Base-by-base conservation (phyloP, 2,329 filamentous ascomycete genomes). In the Colletotrichum sidae region DNA sequence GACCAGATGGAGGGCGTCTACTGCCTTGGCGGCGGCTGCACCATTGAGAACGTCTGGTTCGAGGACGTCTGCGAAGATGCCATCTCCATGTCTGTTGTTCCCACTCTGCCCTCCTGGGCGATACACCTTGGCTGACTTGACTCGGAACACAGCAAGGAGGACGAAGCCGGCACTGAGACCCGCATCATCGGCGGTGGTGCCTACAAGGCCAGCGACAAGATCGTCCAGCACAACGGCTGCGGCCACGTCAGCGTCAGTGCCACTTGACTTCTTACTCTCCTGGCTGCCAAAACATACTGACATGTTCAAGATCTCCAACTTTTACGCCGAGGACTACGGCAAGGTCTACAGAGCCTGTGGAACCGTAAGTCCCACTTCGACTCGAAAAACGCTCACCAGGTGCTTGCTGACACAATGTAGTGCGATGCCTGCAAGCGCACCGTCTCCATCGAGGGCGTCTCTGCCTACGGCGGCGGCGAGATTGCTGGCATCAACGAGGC, bases 181-280 rank as follows among this genome's bases (percentile, higher is more conserved):
- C 55, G 46, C 12, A 79, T 83, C 55, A 68, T 68, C 37, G 66
- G 66, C 13, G 82, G 81, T 25, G 81, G 81, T 44, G 81, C 82
- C 0, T 79, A 77, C 49, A 73, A 80, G 25, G 81, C 81, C 2
- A 50, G 66, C 0, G 82, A 84, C 69, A 84, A 84, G 73, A 70
- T 83, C 13, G 73, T 83, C 51, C 81, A 84, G 71, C 80, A 83
- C 70, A 83, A 84, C 57, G 81, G 81, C 11, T 78, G 79, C 55
- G 81, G 81, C 0, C 80, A 77, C 12, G 78, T 83, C n/a, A 71
- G 71, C 37, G 74, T 77, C 34, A 67, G 61, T 61, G 15, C 17
- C 5, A 33, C 38, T 4, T 3, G 5, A 4, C 6, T 11, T 8
- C 10, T 9, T 33, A 35, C 11, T 3, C 6, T 11, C 2, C 7